These are phyloP conservation scores for Baorangia bicolor DNA, from an alignment of 768 basidiomycete genomes.

Conservation along the genomic window DNA sequence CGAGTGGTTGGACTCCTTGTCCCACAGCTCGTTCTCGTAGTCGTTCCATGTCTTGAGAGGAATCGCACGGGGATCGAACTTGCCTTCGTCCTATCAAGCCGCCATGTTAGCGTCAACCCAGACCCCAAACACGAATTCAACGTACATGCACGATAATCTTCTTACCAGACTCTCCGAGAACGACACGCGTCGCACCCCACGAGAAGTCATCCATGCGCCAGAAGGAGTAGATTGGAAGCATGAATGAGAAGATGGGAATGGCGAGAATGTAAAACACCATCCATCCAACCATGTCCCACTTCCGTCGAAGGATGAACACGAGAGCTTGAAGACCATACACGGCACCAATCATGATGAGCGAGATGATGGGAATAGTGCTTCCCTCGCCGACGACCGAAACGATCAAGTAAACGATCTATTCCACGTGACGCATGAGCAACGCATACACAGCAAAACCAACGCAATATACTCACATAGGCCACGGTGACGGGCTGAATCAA, in stretches of 20 bases:
- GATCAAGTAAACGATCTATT: slow-evolving; percentile 82
- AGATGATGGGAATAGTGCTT: slow-evolving; percentile 71
- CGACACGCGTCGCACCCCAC: slow-evolving; percentile 91
- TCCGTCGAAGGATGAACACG: slow-evolving; percentile 87
- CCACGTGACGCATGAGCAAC: slow-evolving; percentile 5
- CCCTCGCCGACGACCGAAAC: slow-evolving; percentile 70
- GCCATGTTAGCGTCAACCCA: slow-evolving; percentile 6
- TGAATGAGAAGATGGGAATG: slow-evolving; percentile 90
- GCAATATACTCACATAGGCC: slow-evolving; percentile 69
- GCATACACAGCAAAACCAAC: background rate
- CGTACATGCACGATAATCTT: slow-evolving; percentile 92
- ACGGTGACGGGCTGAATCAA: slow-evolving; percentile 84
- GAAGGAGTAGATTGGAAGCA: slow-evolving; percentile 93
- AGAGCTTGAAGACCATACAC: slow-evolving; percentile 94
- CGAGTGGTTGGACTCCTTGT: slow-evolving; percentile 94
- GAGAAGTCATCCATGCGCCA: slow-evolving; percentile 99
- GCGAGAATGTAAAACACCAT: slow-evolving; percentile 95
- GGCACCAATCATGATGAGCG: slow-evolving; percentile 89
- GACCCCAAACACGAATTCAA: slow-evolving; percentile 7
- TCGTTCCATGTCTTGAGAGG: slow-evolving; percentile 97
- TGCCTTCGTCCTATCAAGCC: slow-evolving; percentile 81
- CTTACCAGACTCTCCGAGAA: slow-evolving; percentile 93
- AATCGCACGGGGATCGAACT: slow-evolving; percentile 91
- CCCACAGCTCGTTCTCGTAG: slow-evolving; percentile 97
- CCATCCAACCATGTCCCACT: slow-evolving; percentile 99